A percentile compares a stretch with the other conserved stretches of the same genome.
phyloP scores from a whole-genome alignment of 176 grass and related monocot species.

The Oryza glumipatula region DNA sequence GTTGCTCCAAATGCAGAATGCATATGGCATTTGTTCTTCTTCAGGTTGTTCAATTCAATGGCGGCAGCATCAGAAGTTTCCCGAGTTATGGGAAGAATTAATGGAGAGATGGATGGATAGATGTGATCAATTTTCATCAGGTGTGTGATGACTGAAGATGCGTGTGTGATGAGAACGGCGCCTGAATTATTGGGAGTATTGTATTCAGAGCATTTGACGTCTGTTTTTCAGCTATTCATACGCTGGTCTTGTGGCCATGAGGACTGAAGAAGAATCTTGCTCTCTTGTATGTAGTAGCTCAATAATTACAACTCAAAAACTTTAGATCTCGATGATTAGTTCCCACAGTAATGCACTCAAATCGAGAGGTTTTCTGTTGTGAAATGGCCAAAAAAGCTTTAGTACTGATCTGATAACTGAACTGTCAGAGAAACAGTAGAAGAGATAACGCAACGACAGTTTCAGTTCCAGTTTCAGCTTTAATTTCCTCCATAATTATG shows the following conservation, averaged over 20 bases:
- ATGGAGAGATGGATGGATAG: background rate
- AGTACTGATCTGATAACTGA: background rate
- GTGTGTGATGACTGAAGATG: slow-evolving; percentile 8
- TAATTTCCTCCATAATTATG: background rate
- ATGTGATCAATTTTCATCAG: background rate
- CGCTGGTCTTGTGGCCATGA: background rate
- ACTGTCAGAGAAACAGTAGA: background rate
- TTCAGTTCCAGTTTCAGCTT: background rate
- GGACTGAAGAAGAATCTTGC: slow-evolving; percentile 8
- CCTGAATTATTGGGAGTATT: slow-evolving; percentile 28
- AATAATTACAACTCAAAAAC: background rate
- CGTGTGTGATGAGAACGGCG: background rate
- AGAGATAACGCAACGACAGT: background rate
- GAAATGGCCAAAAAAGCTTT: background rate
- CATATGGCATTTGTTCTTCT: no score
- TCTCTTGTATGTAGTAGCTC: background rate
- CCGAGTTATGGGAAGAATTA: background rate
- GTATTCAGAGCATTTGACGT: slow-evolving; percentile 21
- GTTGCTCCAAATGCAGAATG: background rate
- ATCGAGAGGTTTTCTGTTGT: background rate
- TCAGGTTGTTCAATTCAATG: no score
- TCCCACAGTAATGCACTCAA: background rate
- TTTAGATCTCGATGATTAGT: background rate
- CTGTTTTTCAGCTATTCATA: slow-evolving; percentile 46
- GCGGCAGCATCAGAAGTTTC: slow-evolving; percentile 27